phyloP scores from a whole-genome alignment of 345 rosid genomes.

The Rubroshorea leprosula region DNA sequence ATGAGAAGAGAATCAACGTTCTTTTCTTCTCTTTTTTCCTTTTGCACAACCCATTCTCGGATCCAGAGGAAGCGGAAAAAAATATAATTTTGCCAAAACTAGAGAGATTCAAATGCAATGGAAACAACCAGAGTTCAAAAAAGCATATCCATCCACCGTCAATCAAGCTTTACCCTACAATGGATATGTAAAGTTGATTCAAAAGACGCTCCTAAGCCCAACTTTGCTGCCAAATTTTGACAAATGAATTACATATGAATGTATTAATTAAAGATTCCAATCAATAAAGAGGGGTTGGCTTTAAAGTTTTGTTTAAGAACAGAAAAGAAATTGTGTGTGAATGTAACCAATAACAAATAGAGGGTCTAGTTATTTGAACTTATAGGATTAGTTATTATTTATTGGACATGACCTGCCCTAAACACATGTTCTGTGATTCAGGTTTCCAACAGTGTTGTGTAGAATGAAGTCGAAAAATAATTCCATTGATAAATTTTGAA shows the following conservation, averaged over 20 bases:
- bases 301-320: not conserved
- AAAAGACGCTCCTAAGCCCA: not conserved
- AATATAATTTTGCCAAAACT: not conserved
- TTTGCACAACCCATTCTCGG: conserved; percentile 18
- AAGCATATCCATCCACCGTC: not conserved
- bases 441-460: too few species aligned
- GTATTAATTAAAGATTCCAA: too few species aligned
- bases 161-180: too few species aligned
- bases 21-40: conserved; percentile 10
- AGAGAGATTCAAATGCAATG: conserved; percentile 15
- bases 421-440: too few species aligned
- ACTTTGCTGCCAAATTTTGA: not conserved
- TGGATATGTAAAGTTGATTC: not conserved
- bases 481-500: not conserved
- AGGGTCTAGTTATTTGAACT: too few species aligned
- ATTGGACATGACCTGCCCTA: too few species aligned
- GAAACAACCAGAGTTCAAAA: not conserved
- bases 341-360: too few species aligned
- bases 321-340: too few species aligned
- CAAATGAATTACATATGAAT: too few species aligned
- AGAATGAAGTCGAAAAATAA: not conserved
- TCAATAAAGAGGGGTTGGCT: too few species aligned
- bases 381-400: too few species aligned
- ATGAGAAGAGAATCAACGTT: conserved; percentile 2
- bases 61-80: conserved; percentile 40